Evolutionary conservation across 129 eudicot genomes (phyloP).

Genomic region (Logfia minima): DNA sequence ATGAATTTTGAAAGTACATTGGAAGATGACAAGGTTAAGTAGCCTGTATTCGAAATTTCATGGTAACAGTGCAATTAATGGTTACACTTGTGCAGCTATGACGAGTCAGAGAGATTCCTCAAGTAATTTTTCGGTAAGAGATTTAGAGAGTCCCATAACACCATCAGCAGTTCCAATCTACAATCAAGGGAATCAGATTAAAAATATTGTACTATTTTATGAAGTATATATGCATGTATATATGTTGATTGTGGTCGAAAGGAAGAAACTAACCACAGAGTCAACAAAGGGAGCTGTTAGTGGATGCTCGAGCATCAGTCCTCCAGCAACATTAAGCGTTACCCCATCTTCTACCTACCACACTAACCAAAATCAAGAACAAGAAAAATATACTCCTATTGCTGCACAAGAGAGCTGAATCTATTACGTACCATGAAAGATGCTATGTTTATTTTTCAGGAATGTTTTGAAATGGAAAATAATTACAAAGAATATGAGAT

Average conservation of each 20-base stretch:
- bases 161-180: constrained; percentile 81
- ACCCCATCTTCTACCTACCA: constrained; percentile 77
- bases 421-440: not conserved
- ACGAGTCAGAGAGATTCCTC: constrained; percentile 57
- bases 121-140: constrained; percentile 68
- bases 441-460: not conserved
- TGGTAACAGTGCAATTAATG: too few species aligned
- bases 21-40: constrained; percentile 10
- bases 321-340: constrained; percentile 84
- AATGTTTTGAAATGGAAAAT: not conserved
- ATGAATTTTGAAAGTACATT: constrained; percentile 9
- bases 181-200: not conserved
- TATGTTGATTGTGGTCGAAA: constrained; percentile 21
- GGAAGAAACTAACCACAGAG: constrained; percentile 63
- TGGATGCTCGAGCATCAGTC: constrained; percentile 94
- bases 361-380: constrained; percentile 10
- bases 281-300: constrained; percentile 74
- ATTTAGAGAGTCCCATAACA: constrained; percentile 87
- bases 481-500: not conserved
- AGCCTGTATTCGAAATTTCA: constrained; percentile 10
- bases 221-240: not conserved
- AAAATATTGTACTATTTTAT: not conserved
- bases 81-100: constrained; percentile 8
- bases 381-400: constrained; percentile 19
- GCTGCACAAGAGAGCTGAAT: not conserved